Base-by-base conservation (phyloP, 306 rosid species). In the Sophora flavescens region DNA sequence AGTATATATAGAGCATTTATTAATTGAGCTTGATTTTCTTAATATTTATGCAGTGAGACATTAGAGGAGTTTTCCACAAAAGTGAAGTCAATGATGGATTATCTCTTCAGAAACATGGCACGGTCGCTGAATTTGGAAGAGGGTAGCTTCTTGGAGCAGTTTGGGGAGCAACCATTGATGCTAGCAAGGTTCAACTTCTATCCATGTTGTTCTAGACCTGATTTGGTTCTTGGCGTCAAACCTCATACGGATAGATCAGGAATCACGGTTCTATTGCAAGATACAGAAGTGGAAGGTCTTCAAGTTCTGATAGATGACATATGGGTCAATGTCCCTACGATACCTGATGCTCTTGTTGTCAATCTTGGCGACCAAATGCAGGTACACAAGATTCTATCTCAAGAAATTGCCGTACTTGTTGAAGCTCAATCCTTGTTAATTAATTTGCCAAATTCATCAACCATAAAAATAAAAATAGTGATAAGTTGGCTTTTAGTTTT, bases 291-390 rank as follows among this genome's bases (percentile, higher is more conserved):
- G 7, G 91, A 86, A 88, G 93, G 96, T 57, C 91, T 88, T 77
- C 93, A 85, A 85, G 28, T 90, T 68, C 45, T 85, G 18, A 15
- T 81, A 15, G 80, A 88, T 45, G 84, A 72, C 11, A 60, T 41
- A 53, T 90, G 91, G 93, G 50, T 80, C 69, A 85, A 76, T 54
- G 91, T 88, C 17, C 96, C 92, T 44, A 51, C 87, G n/a, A 70
- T 88, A 6, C 78, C 86, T 68, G 78, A 86, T 45, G 91, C 96
- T 60, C 73, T 90, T 45, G 63, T 90, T 15, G 84, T 88, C 83
- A 90, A 90, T 80, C 83, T 86, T 51, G 93, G 93, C 4, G 93
- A 86, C 70, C 93, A 85, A 83, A 77, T 90, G 91, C 89, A 87
- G 93, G 91, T 83, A 75, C 39, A 16, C 28, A 56, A 7, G 15